These are phyloP conservation scores for Neopestalotiopsis rosae DNA, from an alignment of 2,329 filamentous ascomycete genomes.

Conservation along the genomic window DNA sequence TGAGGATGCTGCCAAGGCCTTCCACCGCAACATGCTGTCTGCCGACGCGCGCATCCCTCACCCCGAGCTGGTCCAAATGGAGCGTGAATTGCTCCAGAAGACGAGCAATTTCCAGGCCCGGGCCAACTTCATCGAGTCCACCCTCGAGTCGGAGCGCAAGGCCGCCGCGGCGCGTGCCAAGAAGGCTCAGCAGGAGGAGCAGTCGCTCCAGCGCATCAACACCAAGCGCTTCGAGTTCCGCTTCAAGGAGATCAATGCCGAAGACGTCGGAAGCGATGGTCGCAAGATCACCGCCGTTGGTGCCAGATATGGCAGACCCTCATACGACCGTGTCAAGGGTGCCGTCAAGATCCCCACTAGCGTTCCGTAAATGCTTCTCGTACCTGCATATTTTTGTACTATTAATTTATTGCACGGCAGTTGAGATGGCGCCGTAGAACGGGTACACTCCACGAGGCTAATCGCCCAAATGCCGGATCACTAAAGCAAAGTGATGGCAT, in stretches of 20 bases:
- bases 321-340: conserved; percentile 67
- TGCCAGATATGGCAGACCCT: conserved; percentile 68
- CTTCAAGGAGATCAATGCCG: conserved; percentile 64
- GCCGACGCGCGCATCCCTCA: conserved; percentile 67
- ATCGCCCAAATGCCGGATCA: neutral
- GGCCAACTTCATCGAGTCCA: conserved; percentile 43
- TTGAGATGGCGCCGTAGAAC: neutral
- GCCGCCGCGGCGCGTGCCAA: conserved; percentile 44
- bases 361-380: conserved; percentile 51
- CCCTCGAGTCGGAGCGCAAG: conserved; percentile 47
- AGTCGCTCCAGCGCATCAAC: conserved; percentile 49
- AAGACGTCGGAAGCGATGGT: conserved; percentile 60
- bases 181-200: conserved; percentile 38
- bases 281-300: conserved; percentile 58
- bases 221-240: conserved; percentile 66
- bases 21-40: conserved; percentile 64
- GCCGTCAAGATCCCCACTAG: conserved; percentile 70
- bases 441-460: neutral
- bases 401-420: neutral
- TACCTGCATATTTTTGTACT: neutral
- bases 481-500: neutral
- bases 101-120: conserved; percentile 42
- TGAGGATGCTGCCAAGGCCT: conserved; percentile 68
- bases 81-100: conserved; percentile 50
- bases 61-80: conserved; percentile 63